Evolutionary conservation across 2,329 filamentous ascomycete genomes (phyloP).

Genomic region (Celoporthe dispersa): DNA sequence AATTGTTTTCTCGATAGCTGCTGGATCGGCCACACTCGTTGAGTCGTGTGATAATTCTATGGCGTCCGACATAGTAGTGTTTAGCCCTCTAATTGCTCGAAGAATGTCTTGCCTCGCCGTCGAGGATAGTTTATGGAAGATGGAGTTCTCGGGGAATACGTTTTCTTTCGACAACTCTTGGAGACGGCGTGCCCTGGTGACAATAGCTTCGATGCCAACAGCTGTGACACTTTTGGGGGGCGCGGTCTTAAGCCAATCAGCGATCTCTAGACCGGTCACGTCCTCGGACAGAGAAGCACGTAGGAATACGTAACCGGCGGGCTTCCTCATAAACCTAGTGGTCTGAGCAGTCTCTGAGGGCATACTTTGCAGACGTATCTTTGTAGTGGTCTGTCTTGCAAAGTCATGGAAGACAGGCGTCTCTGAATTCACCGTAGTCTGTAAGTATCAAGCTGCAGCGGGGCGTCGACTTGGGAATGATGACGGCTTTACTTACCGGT

Average conservation of each 20-base stretch:
- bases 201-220: neutral
- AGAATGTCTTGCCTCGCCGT: neutral
- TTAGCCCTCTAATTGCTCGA: neutral
- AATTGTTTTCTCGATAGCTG: neutral
- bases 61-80: neutral
- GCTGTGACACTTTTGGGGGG: neutral
- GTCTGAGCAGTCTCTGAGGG: neutral
- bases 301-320: neutral
- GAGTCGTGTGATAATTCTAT: neutral
- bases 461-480: too few relatives aligned
- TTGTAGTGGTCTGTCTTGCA: neutral
- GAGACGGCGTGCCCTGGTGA: neutral
- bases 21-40: neutral
- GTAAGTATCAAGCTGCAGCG: neutral
- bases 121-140: neutral
- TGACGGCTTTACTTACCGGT: neutral
- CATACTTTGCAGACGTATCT: neutral
- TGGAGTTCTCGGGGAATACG: neutral
- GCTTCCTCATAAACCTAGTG: neutral
- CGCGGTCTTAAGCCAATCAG: conserved; percentile 4
- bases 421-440: neutral
- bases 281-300: neutral
- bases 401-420: neutral
- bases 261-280: neutral
- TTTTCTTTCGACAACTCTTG: neutral